A percentile compares a stretch with the other conserved stretches of the same genome.
phyloP scores from a whole-genome alignment of 2,329 filamentous ascomycete genomes.

The Zalaria sp. region DNA sequence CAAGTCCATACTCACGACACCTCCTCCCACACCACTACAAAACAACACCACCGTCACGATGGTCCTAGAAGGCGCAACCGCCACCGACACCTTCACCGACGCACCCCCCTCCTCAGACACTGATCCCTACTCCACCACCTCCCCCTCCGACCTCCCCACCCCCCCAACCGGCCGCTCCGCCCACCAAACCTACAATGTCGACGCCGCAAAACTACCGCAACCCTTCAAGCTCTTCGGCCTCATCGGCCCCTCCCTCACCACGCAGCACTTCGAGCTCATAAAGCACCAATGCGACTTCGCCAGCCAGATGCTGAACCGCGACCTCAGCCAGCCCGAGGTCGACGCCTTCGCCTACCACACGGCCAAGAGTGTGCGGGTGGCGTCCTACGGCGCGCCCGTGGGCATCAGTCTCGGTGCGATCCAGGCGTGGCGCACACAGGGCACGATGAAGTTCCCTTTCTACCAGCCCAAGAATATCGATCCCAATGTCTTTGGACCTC shows the following conservation, averaged over 20 bases:
- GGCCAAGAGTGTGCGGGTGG: constrained; percentile 21
- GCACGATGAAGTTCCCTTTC: constrained; percentile 26
- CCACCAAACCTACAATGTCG: constrained; percentile 15
- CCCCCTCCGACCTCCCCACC: background rate
- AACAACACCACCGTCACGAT: background rate
- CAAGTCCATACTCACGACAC: too few relatives aligned
- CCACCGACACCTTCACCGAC: background rate
- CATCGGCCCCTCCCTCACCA: constrained; percentile 16
- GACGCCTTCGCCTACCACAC: constrained; percentile 27
- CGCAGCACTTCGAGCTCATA: constrained; percentile 17
- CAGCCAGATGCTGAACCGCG: constrained; percentile 19
- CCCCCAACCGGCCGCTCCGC: too few relatives aligned
- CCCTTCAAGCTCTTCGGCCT: constrained; percentile 20
- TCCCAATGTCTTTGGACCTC: constrained; percentile 20
- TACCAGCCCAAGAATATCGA: constrained; percentile 26
- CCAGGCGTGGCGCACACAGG: constrained; percentile 20
- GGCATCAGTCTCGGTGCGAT: constrained; percentile 19
- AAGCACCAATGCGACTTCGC: constrained; percentile 15
- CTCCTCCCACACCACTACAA: too few relatives aligned
- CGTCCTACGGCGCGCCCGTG: constrained; percentile 22
- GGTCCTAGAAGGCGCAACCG: background rate
- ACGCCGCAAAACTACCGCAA: constrained; percentile 22
- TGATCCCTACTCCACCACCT: background rate
- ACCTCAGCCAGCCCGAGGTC: constrained; percentile 25
- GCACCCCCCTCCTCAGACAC: background rate